Conservation (phyloP, 2,329 filamentous ascomycete species). For the Cladosporium oxysporum region DNA sequence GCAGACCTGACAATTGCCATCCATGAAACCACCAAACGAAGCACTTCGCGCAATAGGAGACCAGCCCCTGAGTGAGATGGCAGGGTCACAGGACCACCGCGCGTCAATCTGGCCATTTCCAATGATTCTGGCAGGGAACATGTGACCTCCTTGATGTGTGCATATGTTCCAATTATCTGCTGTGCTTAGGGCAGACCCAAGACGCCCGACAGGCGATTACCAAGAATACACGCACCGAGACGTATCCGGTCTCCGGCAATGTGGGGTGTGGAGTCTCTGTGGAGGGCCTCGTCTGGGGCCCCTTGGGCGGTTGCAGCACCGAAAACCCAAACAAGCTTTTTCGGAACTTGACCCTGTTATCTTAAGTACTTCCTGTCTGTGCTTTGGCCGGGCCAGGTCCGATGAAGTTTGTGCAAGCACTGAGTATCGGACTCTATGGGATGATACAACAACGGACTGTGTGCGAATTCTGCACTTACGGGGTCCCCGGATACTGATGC, state of each 20-base stretch:
- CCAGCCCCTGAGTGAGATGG: no score
- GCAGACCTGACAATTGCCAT: not conserved
- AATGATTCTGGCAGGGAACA: no score
- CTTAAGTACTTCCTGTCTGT: not conserved
- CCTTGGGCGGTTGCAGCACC: not conserved
- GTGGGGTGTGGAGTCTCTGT: not conserved
- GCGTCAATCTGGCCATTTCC: no score
- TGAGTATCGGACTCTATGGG: not conserved
- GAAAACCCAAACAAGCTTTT: not conserved
- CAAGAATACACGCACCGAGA: not conserved
- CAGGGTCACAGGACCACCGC: no score
- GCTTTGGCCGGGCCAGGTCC: not conserved
- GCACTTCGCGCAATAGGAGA: not conserved
- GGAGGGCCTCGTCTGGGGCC: not conserved
- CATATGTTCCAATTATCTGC: no score
- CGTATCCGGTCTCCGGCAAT: not conserved
- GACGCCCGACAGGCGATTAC: not conserved
- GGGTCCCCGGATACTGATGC: constrained; percentile 3
- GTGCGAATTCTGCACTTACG: not conserved
- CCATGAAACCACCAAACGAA: not conserved
- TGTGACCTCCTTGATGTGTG: not conserved
- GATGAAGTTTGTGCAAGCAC: not conserved
- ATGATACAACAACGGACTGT: not conserved
- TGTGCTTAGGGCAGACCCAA: not conserved
- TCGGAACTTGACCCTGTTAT: not conserved